Percentiles rank a stretch among this genome's conserved stretches.
Evolutionary conservation across 192 early-diverging fungal species (phyloP).

Genomic region (Coemansia biformis): DNA sequence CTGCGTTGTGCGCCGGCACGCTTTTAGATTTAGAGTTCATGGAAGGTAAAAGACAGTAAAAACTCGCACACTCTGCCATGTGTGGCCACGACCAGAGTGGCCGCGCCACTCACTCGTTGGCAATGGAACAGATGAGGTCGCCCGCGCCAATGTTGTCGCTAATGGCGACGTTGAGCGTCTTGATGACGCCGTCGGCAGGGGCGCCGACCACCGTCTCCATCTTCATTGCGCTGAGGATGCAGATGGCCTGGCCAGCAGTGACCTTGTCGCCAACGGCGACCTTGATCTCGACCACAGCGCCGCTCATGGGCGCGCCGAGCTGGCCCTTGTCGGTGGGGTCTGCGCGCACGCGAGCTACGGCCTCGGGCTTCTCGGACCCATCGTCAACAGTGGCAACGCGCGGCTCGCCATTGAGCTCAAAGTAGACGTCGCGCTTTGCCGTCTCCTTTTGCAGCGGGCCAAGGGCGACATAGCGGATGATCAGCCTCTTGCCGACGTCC

Average conservation of each 20-base stretch:
- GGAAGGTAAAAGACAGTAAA: no score
- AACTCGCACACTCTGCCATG: no score
- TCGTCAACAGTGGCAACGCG: conserved; percentile 74
- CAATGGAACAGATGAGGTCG: conserved; percentile 65
- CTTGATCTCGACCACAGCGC: conserved; percentile 88
- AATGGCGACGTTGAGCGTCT: conserved; percentile 62
- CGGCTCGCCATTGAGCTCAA: conserved; percentile 92
- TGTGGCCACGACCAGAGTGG: no score
- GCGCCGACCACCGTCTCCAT: conserved; percentile 93
- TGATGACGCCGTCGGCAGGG: conserved; percentile 69
- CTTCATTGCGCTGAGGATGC: conserved; percentile 96
- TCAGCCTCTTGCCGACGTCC: conserved; percentile 83
- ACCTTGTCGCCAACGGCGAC: conserved; percentile 75
- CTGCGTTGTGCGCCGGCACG: no score
- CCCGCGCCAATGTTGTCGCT: conserved; percentile 76
- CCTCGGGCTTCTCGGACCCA: conserved; percentile 55
- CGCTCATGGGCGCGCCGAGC: conserved; percentile 93
- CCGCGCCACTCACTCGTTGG: background rate
- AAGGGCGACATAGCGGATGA: conserved; percentile 84
- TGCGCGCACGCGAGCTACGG: conserved; percentile 67
- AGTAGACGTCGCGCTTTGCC: conserved; percentile 85
- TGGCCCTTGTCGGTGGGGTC: conserved; percentile 71
- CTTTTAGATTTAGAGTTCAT: no score
- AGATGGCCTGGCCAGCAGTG: conserved; percentile 86
- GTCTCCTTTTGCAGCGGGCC: conserved; percentile 70